Conservation (phyloP, 768 basidiomycete genomes). For the Mycena olivaceomarginata region DNA sequence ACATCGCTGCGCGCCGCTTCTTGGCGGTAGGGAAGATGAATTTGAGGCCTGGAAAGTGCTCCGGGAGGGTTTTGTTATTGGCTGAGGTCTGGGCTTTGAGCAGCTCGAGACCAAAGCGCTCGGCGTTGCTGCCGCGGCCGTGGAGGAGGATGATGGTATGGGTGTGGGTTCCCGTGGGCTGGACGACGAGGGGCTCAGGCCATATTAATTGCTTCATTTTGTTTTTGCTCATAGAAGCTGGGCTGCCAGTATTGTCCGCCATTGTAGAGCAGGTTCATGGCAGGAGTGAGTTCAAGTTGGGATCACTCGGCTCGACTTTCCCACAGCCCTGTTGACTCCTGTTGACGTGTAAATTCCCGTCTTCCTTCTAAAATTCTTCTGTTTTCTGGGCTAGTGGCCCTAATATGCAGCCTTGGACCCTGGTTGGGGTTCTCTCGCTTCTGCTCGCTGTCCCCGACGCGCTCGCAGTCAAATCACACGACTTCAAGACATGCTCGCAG, state of each 20-base stretch:
- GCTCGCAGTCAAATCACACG: conserved; percentile 82
- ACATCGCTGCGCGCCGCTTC: conserved; percentile 32
- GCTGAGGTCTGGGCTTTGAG: conserved; percentile 19
- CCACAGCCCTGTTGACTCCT: no score
- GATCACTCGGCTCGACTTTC: no score
- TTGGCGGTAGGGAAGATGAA: conserved; percentile 38
- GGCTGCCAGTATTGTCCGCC: neutral
- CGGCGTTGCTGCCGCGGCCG: conserved; percentile 37
- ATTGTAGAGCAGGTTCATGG: neutral
- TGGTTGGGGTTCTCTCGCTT: conserved; percentile 60
- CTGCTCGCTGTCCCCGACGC: conserved; percentile 59
- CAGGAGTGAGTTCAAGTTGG: neutral
- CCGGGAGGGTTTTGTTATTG: conserved; percentile 14
- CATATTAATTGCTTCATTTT: conserved; percentile 31
- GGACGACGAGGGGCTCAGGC: conserved; percentile 34
- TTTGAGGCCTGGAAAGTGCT: conserved; percentile 33
- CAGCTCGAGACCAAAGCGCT: conserved; percentile 36
- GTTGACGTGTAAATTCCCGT: conserved; percentile 35
- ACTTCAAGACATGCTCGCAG: conserved; percentile 97
- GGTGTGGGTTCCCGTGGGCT: conserved; percentile 23
- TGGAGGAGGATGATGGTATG: conserved; percentile 38
- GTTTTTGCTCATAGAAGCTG: conserved; percentile 7
- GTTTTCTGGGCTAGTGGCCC: conserved; percentile 14
- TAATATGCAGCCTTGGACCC: conserved; percentile 44
- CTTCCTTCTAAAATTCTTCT: conserved; percentile 24